Evolutionary conservation across 306 rosid species (phyloP).

Genomic region (Vachellia collinsii): DNA sequence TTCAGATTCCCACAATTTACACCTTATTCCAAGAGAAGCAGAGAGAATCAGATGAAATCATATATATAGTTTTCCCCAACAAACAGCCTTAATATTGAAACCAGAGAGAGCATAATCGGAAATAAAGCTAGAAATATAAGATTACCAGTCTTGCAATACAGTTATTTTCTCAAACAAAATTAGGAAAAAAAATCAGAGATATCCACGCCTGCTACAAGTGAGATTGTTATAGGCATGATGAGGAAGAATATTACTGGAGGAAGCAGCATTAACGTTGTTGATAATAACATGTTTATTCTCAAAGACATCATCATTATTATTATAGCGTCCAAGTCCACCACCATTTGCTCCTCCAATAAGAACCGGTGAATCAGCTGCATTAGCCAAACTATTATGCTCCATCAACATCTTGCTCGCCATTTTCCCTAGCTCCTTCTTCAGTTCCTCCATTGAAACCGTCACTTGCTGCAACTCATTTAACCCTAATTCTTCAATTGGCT

Average conservation of each 20-base stretch:
- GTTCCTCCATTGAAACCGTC: constrained; percentile 52
- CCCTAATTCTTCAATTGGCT: constrained; percentile 51
- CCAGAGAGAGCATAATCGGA: neutral
- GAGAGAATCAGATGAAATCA: neutral
- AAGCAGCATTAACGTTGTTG: constrained; percentile 17
- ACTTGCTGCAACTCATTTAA: constrained; percentile 46
- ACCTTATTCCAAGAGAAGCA: constrained; percentile 2
- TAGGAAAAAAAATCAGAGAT: constrained; percentile 41
- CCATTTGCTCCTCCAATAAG: constrained; percentile 4
- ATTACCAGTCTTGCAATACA: neutral
- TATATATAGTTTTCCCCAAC: neutral
- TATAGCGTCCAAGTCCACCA: constrained; percentile 25
- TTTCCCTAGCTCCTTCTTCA: constrained; percentile 51
- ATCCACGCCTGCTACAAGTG: constrained; percentile 36
- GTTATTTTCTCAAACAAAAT: constrained; percentile 27
- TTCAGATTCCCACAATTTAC: neutral
- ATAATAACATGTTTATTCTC: constrained; percentile 33
- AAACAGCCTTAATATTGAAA: constrained; percentile 19
- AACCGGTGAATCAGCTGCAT: constrained; percentile 3
- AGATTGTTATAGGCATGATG: constrained; percentile 42
- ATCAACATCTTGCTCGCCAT: constrained; percentile 43
- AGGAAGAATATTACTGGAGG: constrained; percentile 16
- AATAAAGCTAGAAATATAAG: constrained; percentile 26
- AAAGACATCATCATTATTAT: constrained; percentile 29
- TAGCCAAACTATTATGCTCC: constrained; percentile 26